Conservation (phyloP, 2,329 filamentous ascomycete genomes). For the Orbilia ellipsospora region DNA sequence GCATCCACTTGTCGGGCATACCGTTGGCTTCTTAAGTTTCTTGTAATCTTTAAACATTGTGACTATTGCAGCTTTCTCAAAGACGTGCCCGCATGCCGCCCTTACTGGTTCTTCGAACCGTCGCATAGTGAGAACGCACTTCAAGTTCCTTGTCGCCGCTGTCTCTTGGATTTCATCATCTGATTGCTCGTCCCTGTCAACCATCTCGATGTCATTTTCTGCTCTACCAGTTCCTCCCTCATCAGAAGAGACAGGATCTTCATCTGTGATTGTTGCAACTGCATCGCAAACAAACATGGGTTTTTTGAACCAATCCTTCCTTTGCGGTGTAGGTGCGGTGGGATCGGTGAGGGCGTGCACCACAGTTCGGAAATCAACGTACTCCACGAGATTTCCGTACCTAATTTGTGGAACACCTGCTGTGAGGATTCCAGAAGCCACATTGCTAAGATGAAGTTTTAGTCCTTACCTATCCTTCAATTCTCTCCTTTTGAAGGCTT, state of each 20-base stretch:
- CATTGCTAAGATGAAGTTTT: background rate
- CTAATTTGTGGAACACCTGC: conserved; percentile 3
- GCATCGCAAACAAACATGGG: conserved; percentile 46
- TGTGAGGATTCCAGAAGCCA: background rate
- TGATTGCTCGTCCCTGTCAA: conserved; percentile 22
- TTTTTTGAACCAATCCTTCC: conserved; percentile 50
- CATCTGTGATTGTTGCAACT: conserved; percentile 35
- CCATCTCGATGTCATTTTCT: conserved; percentile 43
- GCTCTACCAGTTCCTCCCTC: conserved; percentile 9
- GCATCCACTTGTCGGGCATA: conserved; percentile 39
- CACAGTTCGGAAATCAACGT: conserved; percentile 36
- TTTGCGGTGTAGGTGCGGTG: conserved; percentile 35
- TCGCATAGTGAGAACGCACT: conserved; percentile 43
- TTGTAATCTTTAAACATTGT: conserved; percentile 34
- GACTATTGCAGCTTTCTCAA: conserved; percentile 32
- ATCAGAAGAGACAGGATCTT: conserved; percentile 41
- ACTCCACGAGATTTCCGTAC: conserved; percentile 45
- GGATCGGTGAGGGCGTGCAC: conserved; percentile 39
- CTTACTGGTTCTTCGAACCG: conserved; percentile 48
- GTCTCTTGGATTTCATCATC: conserved; percentile 50
- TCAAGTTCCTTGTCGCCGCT: conserved; percentile 28
- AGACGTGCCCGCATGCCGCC: conserved; percentile 31
- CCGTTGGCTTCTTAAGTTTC: conserved; percentile 29
- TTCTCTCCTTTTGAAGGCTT: conserved; percentile 32
- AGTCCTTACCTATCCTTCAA: conserved; percentile 42